A percentile compares a stretch with the other conserved stretches of the same genome.
Evolutionary conservation across 768 basidiomycete species (phyloP).

Genomic region (Termitomyces sp.): DNA sequence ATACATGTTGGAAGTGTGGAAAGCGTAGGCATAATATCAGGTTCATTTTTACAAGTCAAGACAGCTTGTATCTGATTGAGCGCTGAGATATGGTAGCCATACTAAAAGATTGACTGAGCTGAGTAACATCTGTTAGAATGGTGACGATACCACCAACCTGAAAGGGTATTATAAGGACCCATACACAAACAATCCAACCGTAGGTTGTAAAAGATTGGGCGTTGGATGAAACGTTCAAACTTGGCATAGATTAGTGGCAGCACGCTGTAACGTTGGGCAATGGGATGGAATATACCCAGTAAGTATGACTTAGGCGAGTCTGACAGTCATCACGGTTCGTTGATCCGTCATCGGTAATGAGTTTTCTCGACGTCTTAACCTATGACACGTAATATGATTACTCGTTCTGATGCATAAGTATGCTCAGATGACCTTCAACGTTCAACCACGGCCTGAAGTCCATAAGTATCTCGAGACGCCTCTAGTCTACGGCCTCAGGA

Average conservation of each 20-base stretch:
- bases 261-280: too few relatives aligned
- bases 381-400: not conserved
- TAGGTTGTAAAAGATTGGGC: slow-evolving; percentile 46
- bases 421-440: too few relatives aligned
- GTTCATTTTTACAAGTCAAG: slow-evolving; percentile 57
- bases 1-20: slow-evolving; percentile 69
- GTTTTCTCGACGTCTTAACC: not conserved
- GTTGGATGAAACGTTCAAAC: slow-evolving; percentile 2
- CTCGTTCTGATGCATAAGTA: not conserved
- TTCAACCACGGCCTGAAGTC: not conserved
- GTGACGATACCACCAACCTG: slow-evolving; percentile 26
- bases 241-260: slow-evolving; percentile 13
- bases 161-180: slow-evolving; percentile 65
- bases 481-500: not conserved
- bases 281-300: too few relatives aligned
- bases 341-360: not conserved
- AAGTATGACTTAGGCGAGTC: too few relatives aligned
- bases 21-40: slow-evolving; percentile 16
- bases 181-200: slow-evolving; percentile 63
- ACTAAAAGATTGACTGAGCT: slow-evolving; percentile 33
- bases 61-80: slow-evolving; percentile 86
- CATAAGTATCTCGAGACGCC: not conserved
- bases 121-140: not conserved
- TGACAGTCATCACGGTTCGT: not conserved
- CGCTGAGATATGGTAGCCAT: slow-evolving; percentile 91